Evolutionary conservation across 768 basidiomycete species (phyloP).

Genomic region (Collybia nuda): DNA sequence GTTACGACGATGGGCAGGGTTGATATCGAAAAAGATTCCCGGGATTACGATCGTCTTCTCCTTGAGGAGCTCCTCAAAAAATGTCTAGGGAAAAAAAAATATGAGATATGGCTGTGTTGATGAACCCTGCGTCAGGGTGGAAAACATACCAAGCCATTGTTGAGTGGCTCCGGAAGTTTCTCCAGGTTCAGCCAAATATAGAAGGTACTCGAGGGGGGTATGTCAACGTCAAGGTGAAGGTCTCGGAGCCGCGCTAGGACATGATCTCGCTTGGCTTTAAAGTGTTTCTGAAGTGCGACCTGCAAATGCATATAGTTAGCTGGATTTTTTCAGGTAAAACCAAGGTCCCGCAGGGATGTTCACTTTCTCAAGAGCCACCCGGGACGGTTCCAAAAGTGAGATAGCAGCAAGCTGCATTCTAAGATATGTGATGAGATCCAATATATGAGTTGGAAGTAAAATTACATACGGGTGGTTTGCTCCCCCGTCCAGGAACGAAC

Average conservation of each 20-base stretch:
- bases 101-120: neutral
- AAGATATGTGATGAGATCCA: neutral
- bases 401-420: conserved; percentile 89
- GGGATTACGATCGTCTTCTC: conserved; percentile 90
- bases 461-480: conserved; percentile 83
- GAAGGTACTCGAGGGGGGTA: conserved; percentile 83
- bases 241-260: conserved; percentile 78
- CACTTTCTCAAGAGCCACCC: conserved; percentile 71
- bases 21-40: conserved; percentile 88
- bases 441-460: neutral
- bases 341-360: neutral
- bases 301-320: conserved; percentile 20
- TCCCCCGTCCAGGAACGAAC: conserved; percentile 93
- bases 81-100: conserved; percentile 50
- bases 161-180: conserved; percentile 75
- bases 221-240: conserved; percentile 73
- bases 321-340: neutral
- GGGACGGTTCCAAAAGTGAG: conserved; percentile 71
- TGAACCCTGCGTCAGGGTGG: neutral
- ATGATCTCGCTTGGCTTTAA: conserved; percentile 89
- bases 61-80: conserved; percentile 93
- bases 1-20: conserved; percentile 81
- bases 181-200: conserved; percentile 94
- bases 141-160: conserved; percentile 73
- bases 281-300: conserved; percentile 85